Evolutionary conservation across 306 rosid species (phyloP).

Genomic region (Cotoneaster glaucophyllus): DNA sequence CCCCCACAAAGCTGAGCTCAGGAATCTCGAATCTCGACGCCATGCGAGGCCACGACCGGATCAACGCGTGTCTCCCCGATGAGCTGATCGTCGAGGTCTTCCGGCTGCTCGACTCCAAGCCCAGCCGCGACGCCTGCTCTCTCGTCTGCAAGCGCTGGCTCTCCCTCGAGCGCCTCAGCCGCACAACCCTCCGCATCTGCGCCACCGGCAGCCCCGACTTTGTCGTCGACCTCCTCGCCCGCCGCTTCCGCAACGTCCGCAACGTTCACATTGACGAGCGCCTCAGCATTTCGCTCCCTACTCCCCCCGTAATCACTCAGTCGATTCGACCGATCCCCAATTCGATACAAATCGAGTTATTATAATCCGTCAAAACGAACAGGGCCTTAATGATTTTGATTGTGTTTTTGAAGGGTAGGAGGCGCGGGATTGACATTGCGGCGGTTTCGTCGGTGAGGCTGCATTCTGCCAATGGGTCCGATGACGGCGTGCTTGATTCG

Average conservation of each 20-base stretch:
- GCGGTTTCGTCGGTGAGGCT: slow-evolving; percentile 27
- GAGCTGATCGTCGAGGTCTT: slow-evolving; percentile 76
- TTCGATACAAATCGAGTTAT: background rate
- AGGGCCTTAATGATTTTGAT: background rate
- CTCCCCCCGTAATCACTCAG: slow-evolving; percentile 32
- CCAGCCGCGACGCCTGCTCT: slow-evolving; percentile 71
- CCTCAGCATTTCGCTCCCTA: slow-evolving; percentile 48
- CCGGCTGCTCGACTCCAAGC: slow-evolving; percentile 52
- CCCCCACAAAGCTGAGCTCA: background rate
- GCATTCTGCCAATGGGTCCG: slow-evolving; percentile 28
- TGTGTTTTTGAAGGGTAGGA: slow-evolving; percentile 39
- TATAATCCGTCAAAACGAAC: background rate
- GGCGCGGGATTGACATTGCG: slow-evolving; percentile 18
- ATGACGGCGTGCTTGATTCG: slow-evolving; percentile 37
- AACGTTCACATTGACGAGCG: slow-evolving; percentile 75
- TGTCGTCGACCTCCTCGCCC: slow-evolving; percentile 45
- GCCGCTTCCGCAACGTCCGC: slow-evolving; percentile 60
- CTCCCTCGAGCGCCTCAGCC: slow-evolving; percentile 70
- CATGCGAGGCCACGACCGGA: slow-evolving; percentile 64
- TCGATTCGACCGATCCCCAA: background rate
- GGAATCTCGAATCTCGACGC: background rate
- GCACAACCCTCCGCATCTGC: slow-evolving; percentile 65
- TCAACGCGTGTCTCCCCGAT: slow-evolving; percentile 71
- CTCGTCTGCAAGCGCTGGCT: slow-evolving; percentile 92
- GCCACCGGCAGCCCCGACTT: slow-evolving; percentile 74